A percentile compares a stretch with the other conserved stretches of the same genome.
phyloP scores from a whole-genome alignment of 208 protist species.

The Crithidia bombi region DNA sequence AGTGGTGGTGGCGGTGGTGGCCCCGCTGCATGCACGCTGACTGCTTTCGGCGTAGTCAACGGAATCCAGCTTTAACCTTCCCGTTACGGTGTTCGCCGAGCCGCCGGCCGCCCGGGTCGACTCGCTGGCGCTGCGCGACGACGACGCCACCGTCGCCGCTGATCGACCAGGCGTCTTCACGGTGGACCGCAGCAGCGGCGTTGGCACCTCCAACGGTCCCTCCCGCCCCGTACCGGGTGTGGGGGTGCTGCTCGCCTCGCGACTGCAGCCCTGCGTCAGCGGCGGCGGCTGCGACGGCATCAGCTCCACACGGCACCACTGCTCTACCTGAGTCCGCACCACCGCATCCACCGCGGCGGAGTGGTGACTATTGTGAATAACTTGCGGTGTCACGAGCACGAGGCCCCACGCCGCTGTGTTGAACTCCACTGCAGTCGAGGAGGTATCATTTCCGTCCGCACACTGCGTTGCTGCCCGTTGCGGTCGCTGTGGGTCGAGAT shows the following conservation, averaged over 20 bases:
- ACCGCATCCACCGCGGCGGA: neutral
- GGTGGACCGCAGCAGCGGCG: neutral
- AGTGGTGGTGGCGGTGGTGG: conserved; percentile 1
- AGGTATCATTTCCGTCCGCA: neutral
- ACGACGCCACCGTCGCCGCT: neutral
- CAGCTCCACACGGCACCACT: conserved; percentile 27
- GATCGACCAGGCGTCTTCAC: too few species aligned
- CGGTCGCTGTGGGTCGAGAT: neutral
- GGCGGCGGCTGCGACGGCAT: neutral
- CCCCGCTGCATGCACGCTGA: neutral
- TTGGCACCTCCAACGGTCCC: conserved; percentile 1
- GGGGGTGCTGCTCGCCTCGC: neutral
- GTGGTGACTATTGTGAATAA: too few species aligned
- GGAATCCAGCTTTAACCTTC: neutral
- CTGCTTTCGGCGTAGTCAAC: neutral
- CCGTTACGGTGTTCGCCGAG: neutral
- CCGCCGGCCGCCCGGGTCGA: conserved; percentile 1
- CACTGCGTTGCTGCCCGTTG: neutral
- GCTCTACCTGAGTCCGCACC: conserved; percentile 22
- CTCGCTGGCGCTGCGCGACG: neutral
- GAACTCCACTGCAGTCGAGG: conserved; percentile 16
- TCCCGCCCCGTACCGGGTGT: neutral
- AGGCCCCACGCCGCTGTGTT: conserved; percentile 32
- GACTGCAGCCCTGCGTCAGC: neutral
- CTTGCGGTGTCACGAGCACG: conserved; percentile 25